A percentile compares a stretch with the other conserved stretches of the same genome.
phyloP scores from a whole-genome alignment of 78 protist genomes.

The Salpingoeca rosetta region DNA sequence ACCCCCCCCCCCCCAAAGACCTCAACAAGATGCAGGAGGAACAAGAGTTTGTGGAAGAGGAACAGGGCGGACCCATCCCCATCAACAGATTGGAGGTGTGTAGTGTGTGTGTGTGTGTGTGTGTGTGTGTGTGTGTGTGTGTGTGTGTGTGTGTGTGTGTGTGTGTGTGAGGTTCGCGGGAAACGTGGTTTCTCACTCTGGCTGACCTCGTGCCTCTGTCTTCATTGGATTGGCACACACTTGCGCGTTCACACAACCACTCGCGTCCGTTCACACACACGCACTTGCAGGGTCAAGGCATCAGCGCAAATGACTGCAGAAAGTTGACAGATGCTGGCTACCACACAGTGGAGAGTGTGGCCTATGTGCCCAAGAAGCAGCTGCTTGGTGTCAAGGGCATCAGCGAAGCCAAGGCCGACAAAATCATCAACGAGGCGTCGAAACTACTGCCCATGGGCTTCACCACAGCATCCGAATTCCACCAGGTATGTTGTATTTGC shows the following conservation, averaged over 20 bases:
- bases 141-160: too few species aligned
- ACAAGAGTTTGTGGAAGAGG: not conserved
- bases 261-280: not conserved
- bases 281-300: slow-evolving; percentile 48
- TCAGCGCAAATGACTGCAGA: slow-evolving; percentile 73
- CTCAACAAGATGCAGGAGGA: too few species aligned
- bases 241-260: not conserved
- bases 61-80: not conserved
- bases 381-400: slow-evolving; percentile 85
- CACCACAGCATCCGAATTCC: slow-evolving; percentile 83
- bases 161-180: too few species aligned
- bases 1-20: too few species aligned
- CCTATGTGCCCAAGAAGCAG: slow-evolving; percentile 70
- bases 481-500: slow-evolving; percentile 18
- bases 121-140: too few species aligned
- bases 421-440: slow-evolving; percentile 68
- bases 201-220: not conserved
- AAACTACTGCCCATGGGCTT: slow-evolving; percentile 90
- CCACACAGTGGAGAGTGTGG: slow-evolving; percentile 89
- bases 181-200: not conserved
- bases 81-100: not conserved
- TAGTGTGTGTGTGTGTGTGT: too few species aligned
- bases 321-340: slow-evolving; percentile 86
- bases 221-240: not conserved
- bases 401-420: slow-evolving; percentile 93